Percentiles rank a stretch among this genome's conserved stretches.
Conservation (phyloP, 2,329 filamentous ascomycete genomes). For the Monilinia polystroma region DNA sequence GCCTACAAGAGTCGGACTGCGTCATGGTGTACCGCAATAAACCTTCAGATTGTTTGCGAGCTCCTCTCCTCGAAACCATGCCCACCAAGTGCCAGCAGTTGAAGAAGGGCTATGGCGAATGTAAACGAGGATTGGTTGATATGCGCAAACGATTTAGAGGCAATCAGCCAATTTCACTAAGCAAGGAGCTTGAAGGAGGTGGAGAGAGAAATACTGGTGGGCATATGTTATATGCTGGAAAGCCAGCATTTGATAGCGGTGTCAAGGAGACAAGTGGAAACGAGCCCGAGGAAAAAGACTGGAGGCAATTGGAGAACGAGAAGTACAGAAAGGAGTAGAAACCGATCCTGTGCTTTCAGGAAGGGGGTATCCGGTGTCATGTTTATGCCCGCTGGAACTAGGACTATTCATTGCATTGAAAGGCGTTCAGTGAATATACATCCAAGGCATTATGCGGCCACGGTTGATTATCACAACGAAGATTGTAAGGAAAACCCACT, state of each 20-base stretch:
- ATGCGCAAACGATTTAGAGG: constrained; percentile 98
- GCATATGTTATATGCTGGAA: constrained; percentile 77
- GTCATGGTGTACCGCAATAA: constrained; percentile 88
- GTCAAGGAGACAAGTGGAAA: constrained; percentile 67
- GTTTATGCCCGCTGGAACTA: neutral
- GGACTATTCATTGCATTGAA: constrained; percentile 1
- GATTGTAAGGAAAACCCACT: constrained; percentile 5
- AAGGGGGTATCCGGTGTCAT: neutral
- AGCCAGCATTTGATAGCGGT: constrained; percentile 64
- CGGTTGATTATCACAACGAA: constrained; percentile 8
- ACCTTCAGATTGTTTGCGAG: constrained; percentile 82
- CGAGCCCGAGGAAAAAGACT: constrained; percentile 60
- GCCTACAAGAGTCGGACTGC: constrained; percentile 94
- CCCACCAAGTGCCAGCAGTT: constrained; percentile 89
- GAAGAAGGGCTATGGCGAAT: constrained; percentile 89
- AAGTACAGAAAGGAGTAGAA: constrained; percentile 48
- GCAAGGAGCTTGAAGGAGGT: constrained; percentile 60
- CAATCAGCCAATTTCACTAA: constrained; percentile 75
- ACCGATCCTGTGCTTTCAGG: neutral
- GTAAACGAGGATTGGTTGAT: constrained; percentile 93
- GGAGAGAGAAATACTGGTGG: constrained; percentile 45
- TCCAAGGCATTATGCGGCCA: neutral
- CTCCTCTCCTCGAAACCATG: constrained; percentile 76
- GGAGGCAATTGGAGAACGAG: constrained; percentile 65
- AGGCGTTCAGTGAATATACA: constrained; percentile 4